phyloP scores from a whole-genome alignment of 2,329 filamentous ascomycete species.

The Aspergillus sp. region DNA sequence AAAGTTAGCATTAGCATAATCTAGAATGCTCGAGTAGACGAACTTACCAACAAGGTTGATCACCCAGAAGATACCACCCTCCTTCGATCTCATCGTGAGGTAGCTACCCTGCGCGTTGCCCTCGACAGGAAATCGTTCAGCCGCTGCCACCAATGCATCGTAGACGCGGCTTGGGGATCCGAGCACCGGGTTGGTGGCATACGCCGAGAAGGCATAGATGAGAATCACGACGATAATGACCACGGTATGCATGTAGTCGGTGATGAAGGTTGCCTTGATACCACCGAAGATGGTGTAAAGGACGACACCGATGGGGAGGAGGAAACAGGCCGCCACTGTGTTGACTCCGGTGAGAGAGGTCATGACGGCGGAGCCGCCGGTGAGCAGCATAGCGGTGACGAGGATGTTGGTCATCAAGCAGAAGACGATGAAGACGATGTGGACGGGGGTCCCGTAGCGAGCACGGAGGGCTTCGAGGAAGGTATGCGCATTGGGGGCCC shows the following conservation, averaged over 20 bases:
- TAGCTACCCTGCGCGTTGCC: slow-evolving; percentile 82
- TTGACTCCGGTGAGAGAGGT: slow-evolving; percentile 69
- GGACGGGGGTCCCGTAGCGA: slow-evolving; percentile 70
- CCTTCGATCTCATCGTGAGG: slow-evolving; percentile 76
- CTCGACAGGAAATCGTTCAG: slow-evolving; percentile 67
- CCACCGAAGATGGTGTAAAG: slow-evolving; percentile 73
- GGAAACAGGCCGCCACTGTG: slow-evolving; percentile 77
- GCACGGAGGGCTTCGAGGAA: slow-evolving; percentile 81
- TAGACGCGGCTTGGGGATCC: slow-evolving; percentile 77
- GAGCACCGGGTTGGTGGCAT: slow-evolving; percentile 68
- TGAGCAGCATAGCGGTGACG: slow-evolving; percentile 84
- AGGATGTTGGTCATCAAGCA: slow-evolving; percentile 81
- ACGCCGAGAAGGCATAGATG: slow-evolving; percentile 77
- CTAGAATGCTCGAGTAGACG: slow-evolving; percentile 39
- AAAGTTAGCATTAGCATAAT: slow-evolving; percentile 1
- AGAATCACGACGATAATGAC: slow-evolving; percentile 73
- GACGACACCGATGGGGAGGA: slow-evolving; percentile 76
- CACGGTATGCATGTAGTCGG: slow-evolving; percentile 84
- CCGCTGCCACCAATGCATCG: slow-evolving; percentile 69
- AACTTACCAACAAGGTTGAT: slow-evolving; percentile 89
- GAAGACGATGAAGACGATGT: slow-evolving; percentile 78
- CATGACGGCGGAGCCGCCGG: slow-evolving; percentile 76
- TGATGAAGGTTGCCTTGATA: slow-evolving; percentile 84
- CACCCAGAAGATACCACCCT: slow-evolving; percentile 85
- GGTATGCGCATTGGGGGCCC: slow-evolving; percentile 81